Evolutionary conservation across 805 yeast genomes (phyloP).

Genomic region (Saccharomycopsis lassenensis): DNA sequence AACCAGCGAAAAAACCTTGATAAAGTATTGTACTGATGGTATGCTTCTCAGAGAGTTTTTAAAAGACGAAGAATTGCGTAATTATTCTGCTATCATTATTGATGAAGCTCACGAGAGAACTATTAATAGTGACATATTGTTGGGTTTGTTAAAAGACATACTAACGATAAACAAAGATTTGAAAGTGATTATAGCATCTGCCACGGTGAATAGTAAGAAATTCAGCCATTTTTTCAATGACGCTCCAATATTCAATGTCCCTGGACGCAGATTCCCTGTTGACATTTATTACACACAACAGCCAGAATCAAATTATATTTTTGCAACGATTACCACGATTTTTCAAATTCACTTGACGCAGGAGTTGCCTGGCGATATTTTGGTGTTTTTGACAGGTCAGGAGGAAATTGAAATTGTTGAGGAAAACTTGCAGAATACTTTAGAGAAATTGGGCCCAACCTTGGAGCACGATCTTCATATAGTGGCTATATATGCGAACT

Average conservation of each 20-base stretch:
- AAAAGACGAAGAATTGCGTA: conserved; percentile 55
- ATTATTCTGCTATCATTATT: conserved; percentile 76
- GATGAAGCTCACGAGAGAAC: conserved; percentile 98
- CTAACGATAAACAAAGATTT: conserved; percentile 54
- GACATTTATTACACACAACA: conserved; percentile 71
- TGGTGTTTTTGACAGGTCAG: conserved; percentile 91
- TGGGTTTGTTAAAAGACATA: conserved; percentile 73
- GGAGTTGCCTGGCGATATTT: conserved; percentile 64
- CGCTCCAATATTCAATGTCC: conserved; percentile 82
- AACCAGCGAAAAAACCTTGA: conserved; percentile 49
- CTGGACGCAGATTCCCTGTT: conserved; percentile 91
- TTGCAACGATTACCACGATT: conserved; percentile 80
- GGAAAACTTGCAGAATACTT: conserved; percentile 58
- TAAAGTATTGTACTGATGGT: conserved; percentile 95
- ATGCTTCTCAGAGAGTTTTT: conserved; percentile 80
- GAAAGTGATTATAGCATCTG: conserved; percentile 76
- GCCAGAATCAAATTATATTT: conserved; percentile 86
- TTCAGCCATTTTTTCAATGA: conserved; percentile 71
- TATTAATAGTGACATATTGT: conserved; percentile 29
- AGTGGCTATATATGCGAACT: conserved; percentile 77
- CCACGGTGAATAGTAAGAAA: conserved; percentile 84
- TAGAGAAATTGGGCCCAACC: conserved; percentile 46
- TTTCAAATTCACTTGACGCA: conserved; percentile 76
- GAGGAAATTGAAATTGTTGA: conserved; percentile 86
- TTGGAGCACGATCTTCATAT: conserved; percentile 54